phyloP scores from a whole-genome alignment of 768 basidiomycete genomes.

The Sistotremastrum suecicum region DNA sequence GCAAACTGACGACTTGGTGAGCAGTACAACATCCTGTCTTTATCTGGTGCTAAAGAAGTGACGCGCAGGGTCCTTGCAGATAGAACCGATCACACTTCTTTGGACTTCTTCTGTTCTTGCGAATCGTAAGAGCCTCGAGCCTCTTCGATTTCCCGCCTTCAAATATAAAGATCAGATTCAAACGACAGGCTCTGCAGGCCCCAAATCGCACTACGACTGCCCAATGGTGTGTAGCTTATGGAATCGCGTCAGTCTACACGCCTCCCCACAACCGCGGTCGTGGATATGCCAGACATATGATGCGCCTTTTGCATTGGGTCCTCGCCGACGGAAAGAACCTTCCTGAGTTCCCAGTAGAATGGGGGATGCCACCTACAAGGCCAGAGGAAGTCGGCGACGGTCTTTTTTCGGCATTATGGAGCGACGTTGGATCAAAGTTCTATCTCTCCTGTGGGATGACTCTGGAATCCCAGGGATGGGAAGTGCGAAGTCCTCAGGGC shows the following conservation, averaged over 20 bases:
- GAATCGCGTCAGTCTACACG: conserved; percentile 43
- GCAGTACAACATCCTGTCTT: background rate
- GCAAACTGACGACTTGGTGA: conserved; percentile 38
- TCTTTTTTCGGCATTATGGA: conserved; percentile 36
- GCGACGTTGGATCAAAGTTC: conserved; percentile 34
- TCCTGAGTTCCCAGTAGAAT: conserved; percentile 23
- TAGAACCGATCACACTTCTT: conserved; percentile 30
- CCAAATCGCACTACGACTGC: conserved; percentile 3
- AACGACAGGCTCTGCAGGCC: conserved; percentile 9
- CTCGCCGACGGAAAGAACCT: conserved; percentile 21
- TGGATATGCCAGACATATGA: conserved; percentile 50
- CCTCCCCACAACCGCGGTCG: conserved; percentile 31
- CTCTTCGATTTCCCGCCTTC: background rate
- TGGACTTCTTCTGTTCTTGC: conserved; percentile 46
- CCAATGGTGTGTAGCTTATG: conserved; percentile 32
- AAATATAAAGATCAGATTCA: too few species aligned
- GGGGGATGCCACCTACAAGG: conserved; percentile 29
- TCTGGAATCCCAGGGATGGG: conserved; percentile 28
- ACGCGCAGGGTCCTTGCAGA: conserved; percentile 41
- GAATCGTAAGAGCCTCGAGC: conserved; percentile 34
- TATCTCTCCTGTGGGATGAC: conserved; percentile 29
- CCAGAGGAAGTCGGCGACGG: conserved; percentile 24
- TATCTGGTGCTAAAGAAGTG: background rate
- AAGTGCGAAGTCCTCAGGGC: conserved; percentile 19
- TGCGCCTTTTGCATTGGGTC: conserved; percentile 48